Conservation (phyloP, 345 rosid species). For the Citrus cavaleriei region DNA sequence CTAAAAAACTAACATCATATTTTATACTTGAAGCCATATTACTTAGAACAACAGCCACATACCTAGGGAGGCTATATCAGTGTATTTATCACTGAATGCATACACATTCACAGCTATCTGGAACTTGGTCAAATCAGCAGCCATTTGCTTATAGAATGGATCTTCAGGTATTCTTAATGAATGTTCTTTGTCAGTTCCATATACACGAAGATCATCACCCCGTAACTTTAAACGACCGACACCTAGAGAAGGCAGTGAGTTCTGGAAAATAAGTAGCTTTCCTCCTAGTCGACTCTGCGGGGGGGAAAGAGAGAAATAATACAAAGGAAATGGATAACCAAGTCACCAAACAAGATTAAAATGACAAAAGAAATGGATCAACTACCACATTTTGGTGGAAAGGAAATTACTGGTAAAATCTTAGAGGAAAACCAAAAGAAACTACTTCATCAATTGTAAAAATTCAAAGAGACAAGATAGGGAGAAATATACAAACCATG, state of each 20-base stretch:
- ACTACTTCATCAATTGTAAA: background rate
- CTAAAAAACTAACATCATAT: background rate
- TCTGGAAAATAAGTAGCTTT: conserved; percentile 87
- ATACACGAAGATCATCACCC: conserved; percentile 90
- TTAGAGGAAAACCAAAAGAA: background rate
- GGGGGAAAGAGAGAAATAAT: background rate
- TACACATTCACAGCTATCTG: conserved; percentile 92
- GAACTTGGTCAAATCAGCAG: conserved; percentile 96
- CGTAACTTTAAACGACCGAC: conserved; percentile 89
- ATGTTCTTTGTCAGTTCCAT: conserved; percentile 96
- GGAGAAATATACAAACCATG: conserved; percentile 60
- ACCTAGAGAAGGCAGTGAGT: conserved; percentile 92
- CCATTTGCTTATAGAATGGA: conserved; percentile 94
- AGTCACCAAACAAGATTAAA: background rate
- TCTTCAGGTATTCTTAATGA: conserved; percentile 84
- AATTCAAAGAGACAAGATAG: conserved; percentile 8
- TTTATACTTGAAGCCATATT: background rate
- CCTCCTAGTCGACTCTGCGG: conserved; percentile 92
- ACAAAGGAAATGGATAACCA: conserved; percentile 10
- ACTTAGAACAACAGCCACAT: background rate
- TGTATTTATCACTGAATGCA: conserved; percentile 89
- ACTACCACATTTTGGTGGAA: background rate
- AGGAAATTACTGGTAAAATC: background rate
- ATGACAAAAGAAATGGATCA: background rate
- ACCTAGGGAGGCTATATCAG: conserved; percentile 96